A percentile compares a stretch with the other conserved stretches of the same genome.
Evolutionary conservation across 176 grass and related monocot species (phyloP).

Genomic region (sorghum (Sorghum bicolor)): DNA sequence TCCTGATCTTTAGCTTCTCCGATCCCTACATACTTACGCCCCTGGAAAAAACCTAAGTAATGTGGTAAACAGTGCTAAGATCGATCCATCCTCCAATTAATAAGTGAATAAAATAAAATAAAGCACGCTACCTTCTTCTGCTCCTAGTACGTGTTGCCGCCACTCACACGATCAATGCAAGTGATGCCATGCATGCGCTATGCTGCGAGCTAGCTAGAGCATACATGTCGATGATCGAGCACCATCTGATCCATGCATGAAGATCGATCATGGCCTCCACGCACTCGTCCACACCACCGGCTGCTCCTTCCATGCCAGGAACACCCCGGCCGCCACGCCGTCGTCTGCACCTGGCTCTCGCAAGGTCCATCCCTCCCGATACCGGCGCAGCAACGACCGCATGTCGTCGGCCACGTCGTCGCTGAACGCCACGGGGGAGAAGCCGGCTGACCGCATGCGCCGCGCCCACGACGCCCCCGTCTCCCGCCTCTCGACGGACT

Average conservation of each 20-base stretch:
- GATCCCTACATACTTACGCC: slow-evolving; percentile 12
- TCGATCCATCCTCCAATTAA: neutral
- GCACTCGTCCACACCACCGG: slow-evolving; percentile 88
- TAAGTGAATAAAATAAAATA: neutral
- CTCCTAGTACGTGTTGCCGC: neutral
- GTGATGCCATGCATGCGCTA: neutral
- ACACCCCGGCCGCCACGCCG: slow-evolving; percentile 56
- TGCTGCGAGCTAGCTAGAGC: neutral
- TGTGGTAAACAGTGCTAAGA: neutral
- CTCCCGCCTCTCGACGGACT: slow-evolving; percentile 72
- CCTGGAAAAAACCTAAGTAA: slow-evolving; percentile 19
- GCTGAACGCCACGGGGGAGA: slow-evolving; percentile 68
- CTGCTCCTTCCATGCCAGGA: slow-evolving; percentile 91
- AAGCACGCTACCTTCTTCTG: neutral
- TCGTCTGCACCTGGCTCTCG: slow-evolving; percentile 30
- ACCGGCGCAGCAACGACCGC: slow-evolving; percentile 70
- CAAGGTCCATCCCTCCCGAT: slow-evolving; percentile 83
- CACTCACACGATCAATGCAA: neutral
- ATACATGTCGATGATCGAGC: neutral
- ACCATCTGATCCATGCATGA: neutral
- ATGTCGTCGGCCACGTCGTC: slow-evolving; percentile 87
- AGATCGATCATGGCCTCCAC: slow-evolving; percentile 61
- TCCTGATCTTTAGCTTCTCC: slow-evolving; percentile 2
- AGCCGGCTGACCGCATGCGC: slow-evolving; percentile 55
- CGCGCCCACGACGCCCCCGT: slow-evolving; percentile 59